phyloP scores from a whole-genome alignment of 768 basidiomycete genomes.

The Amanita pallidorosea region DNA sequence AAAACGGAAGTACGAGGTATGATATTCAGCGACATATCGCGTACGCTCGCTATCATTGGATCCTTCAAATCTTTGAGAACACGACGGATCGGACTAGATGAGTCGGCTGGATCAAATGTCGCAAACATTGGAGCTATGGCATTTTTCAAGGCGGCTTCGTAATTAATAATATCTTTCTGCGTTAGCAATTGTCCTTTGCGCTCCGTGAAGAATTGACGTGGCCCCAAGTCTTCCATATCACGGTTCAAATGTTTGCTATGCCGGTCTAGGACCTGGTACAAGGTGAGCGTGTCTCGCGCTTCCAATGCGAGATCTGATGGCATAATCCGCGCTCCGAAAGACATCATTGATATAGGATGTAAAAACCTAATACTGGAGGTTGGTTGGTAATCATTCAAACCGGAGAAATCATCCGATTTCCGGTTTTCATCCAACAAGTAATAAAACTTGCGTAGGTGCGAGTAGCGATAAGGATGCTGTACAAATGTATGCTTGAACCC shows the following conservation, averaged over 20 bases:
- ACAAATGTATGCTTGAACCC: conserved; percentile 51
- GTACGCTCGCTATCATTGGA: conserved; percentile 12
- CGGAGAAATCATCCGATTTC: conserved; percentile 18
- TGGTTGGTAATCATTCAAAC: conserved; percentile 24
- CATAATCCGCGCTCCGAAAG: conserved; percentile 36
- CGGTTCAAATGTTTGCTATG: conserved; percentile 5
- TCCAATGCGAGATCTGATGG: conserved; percentile 60
- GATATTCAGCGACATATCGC: conserved; percentile 15
- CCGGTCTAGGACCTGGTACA: conserved; percentile 35
- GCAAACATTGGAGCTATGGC: conserved; percentile 26
- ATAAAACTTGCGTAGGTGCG: conserved; percentile 59
- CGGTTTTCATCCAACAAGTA: conserved; percentile 25
- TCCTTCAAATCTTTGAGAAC: conserved; percentile 32
- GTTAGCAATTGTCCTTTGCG: conserved; percentile 24
- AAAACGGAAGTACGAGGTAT: conserved; percentile 22
- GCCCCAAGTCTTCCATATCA: conserved; percentile 26
- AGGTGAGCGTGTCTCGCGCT: conserved; percentile 39
- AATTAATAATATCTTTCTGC: conserved; percentile 51
- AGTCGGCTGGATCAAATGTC: conserved; percentile 23
- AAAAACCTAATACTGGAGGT: conserved; percentile 39
- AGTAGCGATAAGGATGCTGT: conserved; percentile 59
- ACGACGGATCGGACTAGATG: conserved; percentile 19
- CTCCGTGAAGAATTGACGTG: conserved; percentile 31
- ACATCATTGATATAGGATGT: conserved; percentile 54
- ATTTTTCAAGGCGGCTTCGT: conserved; percentile 43